Evolutionary conservation across 139 green algal species (phyloP).

Genomic region (Ostreobium quekettii): DNA sequence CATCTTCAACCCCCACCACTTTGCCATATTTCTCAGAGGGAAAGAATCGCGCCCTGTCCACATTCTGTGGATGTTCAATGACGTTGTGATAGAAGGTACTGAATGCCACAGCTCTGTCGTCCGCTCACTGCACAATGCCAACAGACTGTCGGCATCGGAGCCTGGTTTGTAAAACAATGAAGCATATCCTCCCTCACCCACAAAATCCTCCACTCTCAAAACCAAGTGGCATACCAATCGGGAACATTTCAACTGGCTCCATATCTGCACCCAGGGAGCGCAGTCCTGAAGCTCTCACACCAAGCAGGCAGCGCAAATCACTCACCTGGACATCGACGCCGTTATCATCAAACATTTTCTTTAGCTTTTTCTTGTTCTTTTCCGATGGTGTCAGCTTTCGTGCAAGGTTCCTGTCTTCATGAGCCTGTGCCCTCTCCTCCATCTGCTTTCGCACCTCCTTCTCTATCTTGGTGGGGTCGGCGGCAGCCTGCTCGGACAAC

Average conservation of each 20-base stretch:
- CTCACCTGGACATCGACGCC: slow-evolving; percentile 35
- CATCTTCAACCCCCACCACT: no score
- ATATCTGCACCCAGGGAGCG: not conserved
- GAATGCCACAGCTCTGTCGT: no score
- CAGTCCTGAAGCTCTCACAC: no score
- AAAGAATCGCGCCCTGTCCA: no score
- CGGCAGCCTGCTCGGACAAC: slow-evolving; percentile 70
- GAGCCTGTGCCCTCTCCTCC: slow-evolving; percentile 55
- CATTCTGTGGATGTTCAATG: no score
- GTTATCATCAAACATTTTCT: slow-evolving; percentile 73
- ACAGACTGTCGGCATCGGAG: not conserved
- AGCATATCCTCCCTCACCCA: not conserved
- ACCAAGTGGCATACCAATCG: slow-evolving; percentile 7
- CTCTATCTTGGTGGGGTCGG: slow-evolving; percentile 91
- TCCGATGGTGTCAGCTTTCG: slow-evolving; percentile 90
- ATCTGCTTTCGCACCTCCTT: slow-evolving; percentile 59
- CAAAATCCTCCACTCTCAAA: not conserved
- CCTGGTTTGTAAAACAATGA: slow-evolving; percentile 2
- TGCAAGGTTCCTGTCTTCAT: slow-evolving; percentile 92
- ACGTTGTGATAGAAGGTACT: no score
- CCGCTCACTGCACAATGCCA: no score
- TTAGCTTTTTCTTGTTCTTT: slow-evolving; percentile 84
- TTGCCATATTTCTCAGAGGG: no score
- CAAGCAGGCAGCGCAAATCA: not conserved
- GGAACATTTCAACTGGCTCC: slow-evolving; percentile 17